Percentiles rank a stretch among this genome's conserved stretches.
These are phyloP conservation scores for Fonsecaea nubica DNA, from an alignment of 2,329 filamentous ascomycete genomes.

Conservation along the genomic window DNA sequence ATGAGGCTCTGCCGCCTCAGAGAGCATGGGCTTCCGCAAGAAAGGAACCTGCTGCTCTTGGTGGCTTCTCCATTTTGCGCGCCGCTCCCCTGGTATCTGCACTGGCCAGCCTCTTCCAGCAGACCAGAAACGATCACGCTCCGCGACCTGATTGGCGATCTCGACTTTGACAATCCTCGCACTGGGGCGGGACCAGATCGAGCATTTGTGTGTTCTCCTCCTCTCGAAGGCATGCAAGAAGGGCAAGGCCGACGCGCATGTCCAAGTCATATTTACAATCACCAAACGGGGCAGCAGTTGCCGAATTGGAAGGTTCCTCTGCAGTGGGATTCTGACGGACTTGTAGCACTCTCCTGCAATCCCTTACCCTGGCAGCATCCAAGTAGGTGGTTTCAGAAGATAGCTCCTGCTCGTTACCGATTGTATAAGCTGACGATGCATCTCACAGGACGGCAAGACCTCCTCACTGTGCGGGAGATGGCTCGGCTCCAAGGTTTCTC, in stretches of 20 bases:
- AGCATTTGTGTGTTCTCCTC: conserved; percentile 9
- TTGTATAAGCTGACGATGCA: not conserved
- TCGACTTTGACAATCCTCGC: conserved; percentile 12
- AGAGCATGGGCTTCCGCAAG: conserved; percentile 23
- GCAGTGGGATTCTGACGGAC: not conserved
- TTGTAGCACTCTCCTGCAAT: not conserved
- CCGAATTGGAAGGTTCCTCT: not conserved
- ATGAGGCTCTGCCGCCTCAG: conserved; percentile 18
- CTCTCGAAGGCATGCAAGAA: not conserved
- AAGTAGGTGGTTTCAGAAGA: conserved; percentile 10
- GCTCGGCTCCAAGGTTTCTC: conserved; percentile 35
- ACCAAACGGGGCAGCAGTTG: conserved; percentile 4
- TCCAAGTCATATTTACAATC: conserved; percentile 12
- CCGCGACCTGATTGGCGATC: conserved; percentile 6
- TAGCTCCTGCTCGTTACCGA: not conserved
- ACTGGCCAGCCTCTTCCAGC: not conserved
- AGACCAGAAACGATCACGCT: not conserved
- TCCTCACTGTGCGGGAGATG: conserved; percentile 34
- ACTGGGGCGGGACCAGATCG: not conserved
- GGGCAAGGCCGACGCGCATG: not conserved
- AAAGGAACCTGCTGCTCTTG: conserved; percentile 16
- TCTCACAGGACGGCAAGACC: conserved; percentile 26
- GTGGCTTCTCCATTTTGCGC: conserved; percentile 24
- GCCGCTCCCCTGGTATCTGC: conserved; percentile 20
- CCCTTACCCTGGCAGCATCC: conserved; percentile 18